Evolutionary conservation across 306 rosid species (phyloP).

Genomic region (Pyrus bretschneideri): DNA sequence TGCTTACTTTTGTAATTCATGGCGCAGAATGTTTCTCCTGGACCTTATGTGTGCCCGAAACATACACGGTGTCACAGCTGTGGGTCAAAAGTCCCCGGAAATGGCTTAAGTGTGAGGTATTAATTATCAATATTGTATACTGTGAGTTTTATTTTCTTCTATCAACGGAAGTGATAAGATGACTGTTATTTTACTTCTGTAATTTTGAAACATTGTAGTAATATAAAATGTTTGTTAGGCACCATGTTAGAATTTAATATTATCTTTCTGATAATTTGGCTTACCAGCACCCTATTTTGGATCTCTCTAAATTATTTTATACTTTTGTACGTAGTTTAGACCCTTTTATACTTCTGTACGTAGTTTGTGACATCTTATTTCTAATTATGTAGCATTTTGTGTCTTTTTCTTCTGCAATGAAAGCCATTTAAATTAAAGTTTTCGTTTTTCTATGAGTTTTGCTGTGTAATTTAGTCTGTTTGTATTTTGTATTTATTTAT

Average conservation of each 20-base stretch:
- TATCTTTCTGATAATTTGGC: background rate
- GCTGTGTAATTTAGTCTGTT: background rate
- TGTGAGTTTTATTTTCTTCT: background rate
- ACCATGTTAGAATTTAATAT: background rate
- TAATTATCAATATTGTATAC: background rate
- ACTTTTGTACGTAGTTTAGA: background rate
- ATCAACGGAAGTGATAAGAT: background rate
- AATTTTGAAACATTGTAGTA: background rate
- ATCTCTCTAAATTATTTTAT: background rate
- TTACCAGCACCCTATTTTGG: background rate
- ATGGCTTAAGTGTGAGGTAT: slow-evolving; percentile 95
- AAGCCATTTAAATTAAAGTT: background rate
- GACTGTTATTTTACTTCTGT: background rate
- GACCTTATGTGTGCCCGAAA: slow-evolving; percentile 92
- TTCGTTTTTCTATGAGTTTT: background rate
- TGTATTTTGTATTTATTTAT: background rate
- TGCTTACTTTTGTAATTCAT: slow-evolving; percentile 28
- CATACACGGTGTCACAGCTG: slow-evolving; percentile 96
- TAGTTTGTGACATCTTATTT: background rate
- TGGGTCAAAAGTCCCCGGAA: slow-evolving; percentile 92
- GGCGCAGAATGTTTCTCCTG: slow-evolving; percentile 83
- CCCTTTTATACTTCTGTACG: background rate
- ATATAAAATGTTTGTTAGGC: background rate
- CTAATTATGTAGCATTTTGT: background rate
- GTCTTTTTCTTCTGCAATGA: background rate